phyloP scores from a whole-genome alignment of 306 rosid species.

The Alnus rubra region DNA sequence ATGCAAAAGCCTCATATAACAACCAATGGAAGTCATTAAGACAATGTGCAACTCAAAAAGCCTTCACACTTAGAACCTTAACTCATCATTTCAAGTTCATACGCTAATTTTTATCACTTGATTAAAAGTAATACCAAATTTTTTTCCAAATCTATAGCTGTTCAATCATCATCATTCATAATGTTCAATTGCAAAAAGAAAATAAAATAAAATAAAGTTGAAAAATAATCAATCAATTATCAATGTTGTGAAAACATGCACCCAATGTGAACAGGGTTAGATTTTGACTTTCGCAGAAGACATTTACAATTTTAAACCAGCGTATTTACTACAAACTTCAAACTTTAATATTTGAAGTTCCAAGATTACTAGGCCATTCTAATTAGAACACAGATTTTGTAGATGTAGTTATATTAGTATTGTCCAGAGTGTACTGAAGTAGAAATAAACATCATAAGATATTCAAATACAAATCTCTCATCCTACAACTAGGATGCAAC shows the following conservation, averaged over 20 bases:
- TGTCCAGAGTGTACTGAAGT: neutral
- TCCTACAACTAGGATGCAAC: neutral
- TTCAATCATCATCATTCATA: neutral
- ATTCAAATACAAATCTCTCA: neutral
- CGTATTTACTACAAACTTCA: neutral
- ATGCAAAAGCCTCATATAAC: slow-evolving; percentile 7
- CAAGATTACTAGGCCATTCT: too few species aligned
- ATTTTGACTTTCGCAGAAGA: neutral
- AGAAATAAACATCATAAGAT: neutral
- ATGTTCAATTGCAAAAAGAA: neutral
- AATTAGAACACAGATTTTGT: neutral
- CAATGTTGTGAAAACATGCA: neutral
- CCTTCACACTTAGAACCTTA: neutral
- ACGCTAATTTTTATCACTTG: neutral
- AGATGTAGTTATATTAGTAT: neutral
- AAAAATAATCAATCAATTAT: neutral
- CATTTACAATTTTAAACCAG: neutral
- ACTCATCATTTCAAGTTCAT: neutral
- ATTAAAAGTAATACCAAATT: neutral
- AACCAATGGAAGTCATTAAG: neutral
- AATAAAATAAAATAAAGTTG: neutral
- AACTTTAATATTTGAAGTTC: too few species aligned
- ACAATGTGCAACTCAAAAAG: neutral
- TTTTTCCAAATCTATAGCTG: neutral
- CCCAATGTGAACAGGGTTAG: neutral